Percentiles rank a stretch among this genome's conserved stretches.
Evolutionary conservation across 2,329 filamentous ascomycete species (phyloP).

Genomic region (Magnaporthiopsis rhizophila): DNA sequence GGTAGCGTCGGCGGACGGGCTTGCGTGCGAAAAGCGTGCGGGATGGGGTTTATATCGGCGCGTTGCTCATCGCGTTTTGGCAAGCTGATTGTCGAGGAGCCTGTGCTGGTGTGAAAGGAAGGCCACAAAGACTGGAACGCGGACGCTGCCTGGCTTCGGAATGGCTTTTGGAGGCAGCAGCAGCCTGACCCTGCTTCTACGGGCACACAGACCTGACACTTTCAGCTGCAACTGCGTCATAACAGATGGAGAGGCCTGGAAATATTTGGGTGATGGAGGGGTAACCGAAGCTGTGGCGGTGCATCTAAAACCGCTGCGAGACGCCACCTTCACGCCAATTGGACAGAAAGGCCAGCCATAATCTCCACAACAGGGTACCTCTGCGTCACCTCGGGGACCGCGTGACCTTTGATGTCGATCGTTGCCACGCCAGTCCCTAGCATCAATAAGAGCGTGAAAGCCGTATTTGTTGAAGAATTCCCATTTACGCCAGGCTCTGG

Average conservation of each 20-base stretch:
- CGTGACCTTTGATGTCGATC: not conserved
- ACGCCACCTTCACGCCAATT: not conserved
- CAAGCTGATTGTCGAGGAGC: not conserved
- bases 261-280: slow-evolving; percentile 12
- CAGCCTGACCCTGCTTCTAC: slow-evolving; percentile 7
- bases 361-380: not conserved
- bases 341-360: not conserved
- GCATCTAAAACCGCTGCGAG: too few relatives aligned
- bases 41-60: not conserved
- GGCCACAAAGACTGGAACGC: too few relatives aligned
- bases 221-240: slow-evolving; percentile 20
- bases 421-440: not conserved
- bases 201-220: not conserved
- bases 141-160: not conserved
- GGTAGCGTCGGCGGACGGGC: not conserved
- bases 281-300: slow-evolving; percentile 3
- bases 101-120: not conserved
- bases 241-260: slow-evolving; percentile 14
- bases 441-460: not conserved
- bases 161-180: not conserved
- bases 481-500: too few relatives aligned
- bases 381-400: not conserved
- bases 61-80: not conserved
- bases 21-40: not conserved
- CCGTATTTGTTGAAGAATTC: not conserved